Percentiles rank a stretch among this genome's conserved stretches.
phyloP scores from a whole-genome alignment of 1,284 basidiomycete species.

The Macrocystidia cucumis region DNA sequence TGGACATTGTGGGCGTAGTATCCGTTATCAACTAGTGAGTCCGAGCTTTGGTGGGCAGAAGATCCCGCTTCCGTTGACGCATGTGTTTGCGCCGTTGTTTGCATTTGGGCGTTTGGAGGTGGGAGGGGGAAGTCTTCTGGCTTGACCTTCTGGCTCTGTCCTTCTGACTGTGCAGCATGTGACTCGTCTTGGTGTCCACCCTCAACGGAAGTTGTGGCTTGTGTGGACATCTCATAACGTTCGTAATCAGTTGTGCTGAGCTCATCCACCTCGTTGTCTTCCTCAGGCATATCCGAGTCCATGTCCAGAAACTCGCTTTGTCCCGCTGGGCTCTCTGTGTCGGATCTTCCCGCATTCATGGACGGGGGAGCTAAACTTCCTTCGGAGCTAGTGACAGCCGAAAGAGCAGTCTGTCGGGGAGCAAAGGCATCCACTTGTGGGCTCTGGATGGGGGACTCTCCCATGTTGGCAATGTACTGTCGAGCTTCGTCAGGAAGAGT shows the following conservation, averaged over 20 bases:
- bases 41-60: no score
- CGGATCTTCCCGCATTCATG: slow-evolving; percentile 2
- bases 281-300: slow-evolving; percentile 36
- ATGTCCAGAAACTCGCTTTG: slow-evolving; percentile 56
- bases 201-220: slow-evolving; percentile 12
- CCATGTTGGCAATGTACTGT: slow-evolving; percentile 60
- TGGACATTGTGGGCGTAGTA: no score
- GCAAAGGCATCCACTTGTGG: slow-evolving; percentile 33
- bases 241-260: slow-evolving; percentile 11
- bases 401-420: slow-evolving; percentile 11
- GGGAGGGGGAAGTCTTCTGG: slow-evolving; percentile 35
- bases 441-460: slow-evolving; percentile 52
- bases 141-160: slow-evolving; percentile 14
- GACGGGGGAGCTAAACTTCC: slow-evolving; percentile 6
- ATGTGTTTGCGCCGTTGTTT: slow-evolving; percentile 3
- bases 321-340: slow-evolving; percentile 13
- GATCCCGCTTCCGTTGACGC: no score
- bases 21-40: no score
- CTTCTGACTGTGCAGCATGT: slow-evolving; percentile 7
- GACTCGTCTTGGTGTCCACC: slow-evolving; percentile 4
- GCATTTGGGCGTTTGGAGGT: slow-evolving; percentile 20
- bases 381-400: no score
- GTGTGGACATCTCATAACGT: slow-evolving; percentile 7
- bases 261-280: slow-evolving; percentile 18
- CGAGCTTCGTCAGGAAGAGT: slow-evolving; percentile 68